Percentiles rank a stretch among this genome's conserved stretches.
Conservation (phyloP, 2,329 filamentous ascomycete genomes). For the Stachybotrys echinatus region DNA sequence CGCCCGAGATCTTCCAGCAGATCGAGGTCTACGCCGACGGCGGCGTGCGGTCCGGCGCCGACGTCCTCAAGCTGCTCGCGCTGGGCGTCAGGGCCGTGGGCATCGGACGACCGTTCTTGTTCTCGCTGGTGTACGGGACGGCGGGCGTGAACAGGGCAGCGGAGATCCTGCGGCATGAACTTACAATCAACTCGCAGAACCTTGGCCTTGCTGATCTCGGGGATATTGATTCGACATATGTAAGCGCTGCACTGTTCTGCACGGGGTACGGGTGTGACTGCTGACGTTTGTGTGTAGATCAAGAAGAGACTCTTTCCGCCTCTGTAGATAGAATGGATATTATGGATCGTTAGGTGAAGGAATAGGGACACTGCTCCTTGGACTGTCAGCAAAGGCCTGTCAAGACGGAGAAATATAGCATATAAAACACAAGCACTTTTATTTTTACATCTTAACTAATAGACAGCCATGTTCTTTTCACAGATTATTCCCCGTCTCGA, state of each 20-base stretch:
- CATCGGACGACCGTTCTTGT: conserved; percentile 45
- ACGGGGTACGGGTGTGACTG: not conserved
- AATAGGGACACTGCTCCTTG: too few species aligned
- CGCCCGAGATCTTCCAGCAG: conserved; percentile 25
- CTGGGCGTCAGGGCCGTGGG: conserved; percentile 34
- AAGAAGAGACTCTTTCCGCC: not conserved
- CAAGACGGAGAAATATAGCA: too few species aligned
- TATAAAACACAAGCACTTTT: too few species aligned
- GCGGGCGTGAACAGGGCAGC: not conserved
- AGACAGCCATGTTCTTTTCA: too few species aligned
- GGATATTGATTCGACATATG: not conserved
- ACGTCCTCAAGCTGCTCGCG: conserved; percentile 30
- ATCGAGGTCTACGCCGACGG: conserved; percentile 29
- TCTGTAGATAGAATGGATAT: too few species aligned
- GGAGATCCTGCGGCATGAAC: not conserved
- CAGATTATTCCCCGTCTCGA: too few species aligned
- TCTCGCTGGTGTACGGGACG: conserved; percentile 13
- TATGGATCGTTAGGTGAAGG: too few species aligned
- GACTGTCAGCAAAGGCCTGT: too few species aligned
- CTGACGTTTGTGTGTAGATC: not conserved
- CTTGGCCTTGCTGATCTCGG: not conserved
- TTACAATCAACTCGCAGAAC: not conserved
- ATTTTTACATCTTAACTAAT: too few species aligned
- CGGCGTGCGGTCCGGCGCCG: conserved; percentile 31
- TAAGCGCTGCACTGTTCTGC: not conserved